Evolutionary conservation across 2,329 filamentous ascomycete genomes (phyloP).

Genomic region (Seiridium unicorne): DNA sequence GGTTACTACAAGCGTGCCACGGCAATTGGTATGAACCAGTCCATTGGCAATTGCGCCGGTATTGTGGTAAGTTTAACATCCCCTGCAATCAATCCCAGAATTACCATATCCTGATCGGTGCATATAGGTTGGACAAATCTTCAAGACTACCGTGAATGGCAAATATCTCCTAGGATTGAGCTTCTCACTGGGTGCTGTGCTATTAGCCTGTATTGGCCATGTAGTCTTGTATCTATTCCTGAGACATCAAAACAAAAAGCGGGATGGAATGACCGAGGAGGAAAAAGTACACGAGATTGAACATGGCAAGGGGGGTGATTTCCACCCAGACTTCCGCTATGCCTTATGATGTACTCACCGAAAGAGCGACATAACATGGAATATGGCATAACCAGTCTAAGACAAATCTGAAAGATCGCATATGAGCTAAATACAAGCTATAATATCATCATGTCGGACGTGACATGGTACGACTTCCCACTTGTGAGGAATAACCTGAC

Average conservation of each 20-base stretch:
- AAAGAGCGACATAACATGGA: too few relatives aligned
- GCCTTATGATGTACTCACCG: neutral
- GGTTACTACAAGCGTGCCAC: constrained; percentile 17
- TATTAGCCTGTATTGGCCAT: constrained; percentile 11
- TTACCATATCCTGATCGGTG: too few relatives aligned
- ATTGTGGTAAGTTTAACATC: constrained; percentile 6
- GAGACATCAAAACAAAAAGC: constrained; percentile 6
- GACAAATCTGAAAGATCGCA: too few relatives aligned
- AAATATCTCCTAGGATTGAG: constrained; percentile 13
- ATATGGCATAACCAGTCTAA: too few relatives aligned
- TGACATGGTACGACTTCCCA: too few relatives aligned
- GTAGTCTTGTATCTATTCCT: constrained; percentile 7
- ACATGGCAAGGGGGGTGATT: constrained; percentile 10
- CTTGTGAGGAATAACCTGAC: too few relatives aligned
- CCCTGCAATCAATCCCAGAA: too few relatives aligned
- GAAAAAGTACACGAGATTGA: constrained; percentile 6
- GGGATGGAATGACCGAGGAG: constrained; percentile 10
- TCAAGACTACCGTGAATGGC: constrained; percentile 11
- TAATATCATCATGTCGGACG: too few relatives aligned
- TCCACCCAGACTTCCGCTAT: constrained; percentile 13
- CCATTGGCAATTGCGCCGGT: constrained; percentile 25
- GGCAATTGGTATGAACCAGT: constrained; percentile 14
- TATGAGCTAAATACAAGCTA: too few relatives aligned
- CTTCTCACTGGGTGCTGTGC: constrained; percentile 10
- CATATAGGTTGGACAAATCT: constrained; percentile 12